Conservation (phyloP, 441 rosid species). For the Jatropha multifida region DNA sequence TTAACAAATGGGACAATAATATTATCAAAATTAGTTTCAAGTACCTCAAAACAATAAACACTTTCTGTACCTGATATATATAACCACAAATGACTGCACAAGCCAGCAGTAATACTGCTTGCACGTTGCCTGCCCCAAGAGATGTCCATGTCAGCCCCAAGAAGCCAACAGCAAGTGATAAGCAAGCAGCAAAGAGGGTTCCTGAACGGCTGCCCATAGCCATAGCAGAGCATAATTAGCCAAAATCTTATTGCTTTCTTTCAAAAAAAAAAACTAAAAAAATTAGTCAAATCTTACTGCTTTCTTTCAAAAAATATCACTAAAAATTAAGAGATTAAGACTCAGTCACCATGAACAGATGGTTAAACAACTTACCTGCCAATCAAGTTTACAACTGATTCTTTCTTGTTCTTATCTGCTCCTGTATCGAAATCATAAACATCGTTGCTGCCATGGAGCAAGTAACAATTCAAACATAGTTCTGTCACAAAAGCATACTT, state of each 20-base stretch:
- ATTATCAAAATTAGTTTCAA: neutral
- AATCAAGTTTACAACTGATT: constrained; percentile 81
- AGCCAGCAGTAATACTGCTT: constrained; percentile 56
- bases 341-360: neutral
- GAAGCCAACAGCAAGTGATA: constrained; percentile 53
- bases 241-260: constrained; percentile 10
- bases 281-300: neutral
- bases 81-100: constrained; percentile 74
- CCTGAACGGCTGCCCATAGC: constrained; percentile 62
- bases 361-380: constrained; percentile 59
- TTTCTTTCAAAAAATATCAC: neutral
- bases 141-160: constrained; percentile 66
- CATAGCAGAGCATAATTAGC: constrained; percentile 22
- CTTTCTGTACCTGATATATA: constrained; percentile 61
- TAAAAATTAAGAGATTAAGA: neutral
- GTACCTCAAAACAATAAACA: neutral
- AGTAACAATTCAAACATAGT: constrained; percentile 5
- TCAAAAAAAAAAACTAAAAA: neutral
- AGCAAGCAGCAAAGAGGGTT: constrained; percentile 55
- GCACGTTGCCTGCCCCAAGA: constrained; percentile 43
- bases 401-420: constrained; percentile 87
- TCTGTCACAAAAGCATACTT: neutral
- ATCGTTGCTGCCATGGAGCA: constrained; percentile 70
- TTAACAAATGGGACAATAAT: neutral
- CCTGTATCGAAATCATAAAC: constrained; percentile 94